Conservation (phyloP, 768 basidiomycete species). For the Phanerochaete sordida region DNA sequence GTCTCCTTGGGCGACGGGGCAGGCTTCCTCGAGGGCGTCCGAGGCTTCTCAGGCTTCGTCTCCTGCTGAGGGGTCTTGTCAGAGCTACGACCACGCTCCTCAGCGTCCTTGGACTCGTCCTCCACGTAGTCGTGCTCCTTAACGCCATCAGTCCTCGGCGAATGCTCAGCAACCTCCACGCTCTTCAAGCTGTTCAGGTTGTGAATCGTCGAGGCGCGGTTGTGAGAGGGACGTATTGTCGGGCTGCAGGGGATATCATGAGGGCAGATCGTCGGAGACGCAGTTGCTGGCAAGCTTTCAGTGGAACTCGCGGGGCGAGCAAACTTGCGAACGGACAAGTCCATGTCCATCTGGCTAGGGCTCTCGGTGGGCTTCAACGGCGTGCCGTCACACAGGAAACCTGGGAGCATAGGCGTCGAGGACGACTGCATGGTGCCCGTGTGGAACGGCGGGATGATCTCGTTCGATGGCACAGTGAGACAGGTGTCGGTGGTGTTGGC, state of each 20-base stretch:
- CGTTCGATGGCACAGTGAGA: slow-evolving; percentile 4
- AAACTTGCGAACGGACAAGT: slow-evolving; percentile 72
- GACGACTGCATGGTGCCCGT: slow-evolving; percentile 7
- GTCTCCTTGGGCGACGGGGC: slow-evolving; percentile 7
- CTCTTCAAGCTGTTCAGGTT: slow-evolving; percentile 4
- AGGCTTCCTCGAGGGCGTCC: neutral
- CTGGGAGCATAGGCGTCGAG: slow-evolving; percentile 35
- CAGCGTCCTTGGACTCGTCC: slow-evolving; percentile 8
- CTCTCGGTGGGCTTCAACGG: slow-evolving; percentile 31
- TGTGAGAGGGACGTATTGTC: slow-evolving; percentile 5
- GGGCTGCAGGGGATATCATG: slow-evolving; percentile 3
- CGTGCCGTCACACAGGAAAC: slow-evolving; percentile 15
- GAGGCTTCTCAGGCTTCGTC: neutral
- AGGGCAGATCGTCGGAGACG: slow-evolving; percentile 21
- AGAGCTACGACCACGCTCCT: neutral
- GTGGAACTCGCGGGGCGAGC: slow-evolving; percentile 76
- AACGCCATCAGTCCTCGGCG: slow-evolving; percentile 2
- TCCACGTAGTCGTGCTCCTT: slow-evolving; percentile 20
- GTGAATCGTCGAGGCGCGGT: slow-evolving; percentile 14
- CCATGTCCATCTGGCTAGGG: slow-evolving; percentile 59
- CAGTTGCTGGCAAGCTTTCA: slow-evolving; percentile 50
- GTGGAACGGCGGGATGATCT: slow-evolving; percentile 1
- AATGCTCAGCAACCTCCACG: neutral
- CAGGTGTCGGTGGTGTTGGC: slow-evolving; percentile 6
- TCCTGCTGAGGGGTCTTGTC: neutral